Percentiles rank a stretch among this genome's conserved stretches.
phyloP scores from a whole-genome alignment of 2,329 filamentous ascomycete genomes.

The Nectriaceae sp. region DNA sequence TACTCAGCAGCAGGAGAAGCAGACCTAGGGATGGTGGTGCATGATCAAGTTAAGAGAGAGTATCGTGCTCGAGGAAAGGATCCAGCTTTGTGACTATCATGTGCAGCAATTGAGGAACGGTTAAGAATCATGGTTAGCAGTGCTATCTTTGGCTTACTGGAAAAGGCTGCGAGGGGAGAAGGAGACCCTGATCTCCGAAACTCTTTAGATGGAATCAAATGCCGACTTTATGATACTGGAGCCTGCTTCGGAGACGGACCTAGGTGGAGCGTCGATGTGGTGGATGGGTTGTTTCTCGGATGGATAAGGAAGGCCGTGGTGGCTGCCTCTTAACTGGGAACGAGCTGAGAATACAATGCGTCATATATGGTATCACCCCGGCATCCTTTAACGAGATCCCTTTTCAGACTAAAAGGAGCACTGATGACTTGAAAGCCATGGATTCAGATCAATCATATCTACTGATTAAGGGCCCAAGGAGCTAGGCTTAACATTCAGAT shows the following conservation, averaged over 20 bases:
- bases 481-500: too few relatives aligned
- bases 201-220: conserved; percentile 1
- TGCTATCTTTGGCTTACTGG: conserved; percentile 7
- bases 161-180: conserved; percentile 3
- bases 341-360: too few relatives aligned
- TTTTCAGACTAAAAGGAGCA: too few relatives aligned
- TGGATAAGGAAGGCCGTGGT: not conserved
- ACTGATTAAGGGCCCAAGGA: too few relatives aligned
- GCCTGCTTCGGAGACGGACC: conserved; percentile 20
- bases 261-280: conserved; percentile 11
- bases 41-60: conserved; percentile 7
- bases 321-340: too few relatives aligned
- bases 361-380: too few relatives aligned
- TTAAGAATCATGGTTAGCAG: conserved; percentile 5
- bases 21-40: conserved; percentile 11
- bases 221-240: conserved; percentile 10
- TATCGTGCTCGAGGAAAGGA: conserved; percentile 11
- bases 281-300: conserved; percentile 8
- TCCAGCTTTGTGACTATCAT: conserved; percentile 11
- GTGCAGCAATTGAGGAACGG: conserved; percentile 8
- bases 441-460: too few relatives aligned
- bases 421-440: too few relatives aligned
- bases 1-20: conserved; percentile 12
- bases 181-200: not conserved
- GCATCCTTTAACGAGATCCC: too few relatives aligned